Conservation (phyloP, 2,329 filamentous ascomycete species). For the Paraphoma sp. region DNA sequence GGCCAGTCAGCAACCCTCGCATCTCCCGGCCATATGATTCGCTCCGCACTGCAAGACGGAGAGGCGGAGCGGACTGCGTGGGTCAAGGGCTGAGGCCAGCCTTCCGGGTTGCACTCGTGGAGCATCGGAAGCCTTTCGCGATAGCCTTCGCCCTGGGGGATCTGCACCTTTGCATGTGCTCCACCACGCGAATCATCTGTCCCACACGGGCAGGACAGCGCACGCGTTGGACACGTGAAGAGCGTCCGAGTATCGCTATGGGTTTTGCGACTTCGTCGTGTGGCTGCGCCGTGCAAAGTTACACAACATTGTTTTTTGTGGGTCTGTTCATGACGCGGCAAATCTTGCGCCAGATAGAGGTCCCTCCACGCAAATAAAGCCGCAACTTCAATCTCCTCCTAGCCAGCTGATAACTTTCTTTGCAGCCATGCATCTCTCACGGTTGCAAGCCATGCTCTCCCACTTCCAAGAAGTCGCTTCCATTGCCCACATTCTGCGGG, state of each 20-base stretch:
- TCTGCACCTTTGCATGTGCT: conserved; percentile 10
- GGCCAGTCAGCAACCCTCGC: conserved; percentile 17
- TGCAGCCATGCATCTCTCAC: background rate
- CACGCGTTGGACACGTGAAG: background rate
- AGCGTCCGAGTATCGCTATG: background rate
- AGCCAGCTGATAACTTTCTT: background rate
- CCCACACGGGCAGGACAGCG: background rate
- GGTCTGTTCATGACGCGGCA: conserved; percentile 3
- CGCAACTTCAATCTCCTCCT: conserved; percentile 12
- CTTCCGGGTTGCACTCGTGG: background rate
- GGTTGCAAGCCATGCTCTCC: background rate
- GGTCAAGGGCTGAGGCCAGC: conserved; percentile 8
- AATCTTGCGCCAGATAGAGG: conserved; percentile 10
- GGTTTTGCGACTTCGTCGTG: background rate
- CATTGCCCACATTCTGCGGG: background rate
- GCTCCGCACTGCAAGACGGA: conserved; percentile 9
- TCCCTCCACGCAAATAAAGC: conserved; percentile 12
- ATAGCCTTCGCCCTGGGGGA: conserved; percentile 7
- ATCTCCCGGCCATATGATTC: conserved; percentile 16
- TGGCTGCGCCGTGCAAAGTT: background rate
- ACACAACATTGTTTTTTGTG: background rate
- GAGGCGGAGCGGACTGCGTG: conserved; percentile 17
- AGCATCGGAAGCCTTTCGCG: conserved; percentile 2
- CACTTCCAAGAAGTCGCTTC: background rate
- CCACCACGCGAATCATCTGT: conserved; percentile 7